Evolutionary conservation across 2,329 filamentous ascomycete species (phyloP).

Genomic region (Dothidotthia symphoricarpi): DNA sequence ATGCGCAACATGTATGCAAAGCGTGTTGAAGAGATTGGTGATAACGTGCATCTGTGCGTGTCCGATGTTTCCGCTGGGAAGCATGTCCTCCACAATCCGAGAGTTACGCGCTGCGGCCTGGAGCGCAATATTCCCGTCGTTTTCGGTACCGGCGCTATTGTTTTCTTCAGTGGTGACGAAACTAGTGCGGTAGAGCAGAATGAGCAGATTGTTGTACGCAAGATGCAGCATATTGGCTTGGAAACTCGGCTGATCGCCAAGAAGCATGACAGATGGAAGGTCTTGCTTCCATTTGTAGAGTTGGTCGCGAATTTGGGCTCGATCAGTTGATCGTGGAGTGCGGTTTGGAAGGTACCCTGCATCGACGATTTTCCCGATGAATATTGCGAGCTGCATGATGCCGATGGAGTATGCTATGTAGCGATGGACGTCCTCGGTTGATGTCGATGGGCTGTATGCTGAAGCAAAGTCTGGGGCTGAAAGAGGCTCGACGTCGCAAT

Average conservation of each 20-base stretch:
- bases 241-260: conserved; percentile 39
- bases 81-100: conserved; percentile 51
- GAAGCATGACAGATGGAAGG: conserved; percentile 38
- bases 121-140: conserved; percentile 41
- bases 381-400: conserved; percentile 42
- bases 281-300: conserved; percentile 44
- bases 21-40: conserved; percentile 50
- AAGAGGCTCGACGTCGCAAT: conserved; percentile 49
- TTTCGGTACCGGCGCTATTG: conserved; percentile 32
- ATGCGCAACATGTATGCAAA: conserved; percentile 51
- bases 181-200: conserved; percentile 47
- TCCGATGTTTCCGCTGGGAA: conserved; percentile 45
- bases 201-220: conserved; percentile 50
- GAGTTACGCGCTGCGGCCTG: conserved; percentile 50
- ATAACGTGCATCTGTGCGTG: conserved; percentile 51
- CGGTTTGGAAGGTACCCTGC: conserved; percentile 36
- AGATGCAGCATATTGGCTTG: conserved; percentile 44
- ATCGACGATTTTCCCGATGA: conserved; percentile 42
- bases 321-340: conserved; percentile 16
- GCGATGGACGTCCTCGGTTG: conserved; percentile 32
- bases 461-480: conserved; percentile 41
- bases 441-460: conserved; percentile 25
- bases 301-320: conserved; percentile 29
- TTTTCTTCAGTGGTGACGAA: conserved; percentile 41
- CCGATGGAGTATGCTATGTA: conserved; percentile 38